Evolutionary conservation across 495 filamentous ascomycete genomes (phyloP), one percentile per base, ranked within the genome.

Genomic region (Aspergillus coremiiformis): DNA sequence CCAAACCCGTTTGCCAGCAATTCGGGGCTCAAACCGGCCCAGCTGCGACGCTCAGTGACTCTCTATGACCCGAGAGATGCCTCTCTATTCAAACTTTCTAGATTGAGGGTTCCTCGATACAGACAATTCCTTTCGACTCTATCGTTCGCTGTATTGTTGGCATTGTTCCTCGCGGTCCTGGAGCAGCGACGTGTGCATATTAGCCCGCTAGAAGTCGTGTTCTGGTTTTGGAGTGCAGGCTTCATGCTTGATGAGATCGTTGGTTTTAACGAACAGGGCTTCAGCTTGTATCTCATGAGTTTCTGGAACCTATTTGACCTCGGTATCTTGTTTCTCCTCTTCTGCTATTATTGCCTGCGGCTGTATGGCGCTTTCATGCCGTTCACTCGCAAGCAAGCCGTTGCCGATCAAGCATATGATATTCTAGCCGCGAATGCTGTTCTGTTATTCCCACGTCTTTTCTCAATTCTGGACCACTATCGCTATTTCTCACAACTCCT

Each of bases 191-290:
- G 87, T 17, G 78, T 79, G 39, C 73, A 75, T 20, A 95, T 96
- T 58, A 93, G 89, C 11, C 73, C 80, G 3, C 67, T 95, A 7
- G 91, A 96, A 65, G 65, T 95, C 19, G 59, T 93, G 10, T 96
- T 96, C 64, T 96, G 91, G 91, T 84, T 96, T 64, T 96, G 91
- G 91, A 92, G 88, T 62, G 86, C 88, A 20, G 91, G 91, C 3
- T 96, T 92, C 66, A 94, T 96, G 88, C 84, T 96, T n/a, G 89
- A 94, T 59, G 90, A 95, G 65, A 75, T 95, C 39, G 87, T 93
- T 24, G 89, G 89, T 6, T 94, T 94, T 74, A 92, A 89, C 56
- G 90, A 95, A 62, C 87, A 94, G 61, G 91, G 91, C 6, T 93
- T 96, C 63, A 89, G 89, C 45, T 78, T 96, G 9, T 96, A 95